These are phyloP conservation scores for Eucalyptus coolabah DNA, from an alignment of 345 rosid species.

Conservation along the genomic window DNA sequence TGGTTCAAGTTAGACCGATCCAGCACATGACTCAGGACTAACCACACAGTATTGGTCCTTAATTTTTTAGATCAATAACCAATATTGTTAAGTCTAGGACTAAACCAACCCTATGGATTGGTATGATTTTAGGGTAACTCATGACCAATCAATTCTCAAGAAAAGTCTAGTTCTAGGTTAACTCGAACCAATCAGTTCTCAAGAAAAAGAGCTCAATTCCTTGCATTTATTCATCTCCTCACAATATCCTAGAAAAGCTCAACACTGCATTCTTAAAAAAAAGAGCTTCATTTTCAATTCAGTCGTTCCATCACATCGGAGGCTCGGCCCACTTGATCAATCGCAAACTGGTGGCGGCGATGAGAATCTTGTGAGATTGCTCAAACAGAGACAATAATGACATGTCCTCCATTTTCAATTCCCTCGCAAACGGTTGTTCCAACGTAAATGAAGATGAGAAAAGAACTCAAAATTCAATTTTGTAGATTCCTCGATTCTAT, in stretches of 20 bases:
- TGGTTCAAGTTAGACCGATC: neutral
- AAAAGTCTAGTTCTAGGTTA: too few relatives aligned
- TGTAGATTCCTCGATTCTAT: neutral
- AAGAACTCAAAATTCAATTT: neutral
- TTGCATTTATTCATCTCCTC: constrained; percentile 61
- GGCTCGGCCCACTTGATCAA: constrained; percentile 40
- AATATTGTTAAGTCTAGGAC: too few relatives aligned
- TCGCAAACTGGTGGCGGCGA: constrained; percentile 30
- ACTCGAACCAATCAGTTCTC: too few relatives aligned
- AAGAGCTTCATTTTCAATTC: too few relatives aligned
- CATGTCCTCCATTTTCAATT: constrained; percentile 42
- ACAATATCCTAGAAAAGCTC: constrained; percentile 22
- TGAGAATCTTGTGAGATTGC: constrained; percentile 64
- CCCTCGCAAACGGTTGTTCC: neutral
- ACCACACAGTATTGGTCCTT: fast-evolving
- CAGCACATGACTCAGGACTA: fast-evolving
- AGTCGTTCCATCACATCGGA: neutral
- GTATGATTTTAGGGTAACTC: too few relatives aligned
- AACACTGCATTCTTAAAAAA: neutral
- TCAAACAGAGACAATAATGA: constrained; percentile 62
- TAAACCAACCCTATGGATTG: neutral
- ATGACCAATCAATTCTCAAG: too few relatives aligned
- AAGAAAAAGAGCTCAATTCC: neutral
- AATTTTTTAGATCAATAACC: too few relatives aligned
- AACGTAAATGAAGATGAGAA: neutral